These are phyloP conservation scores for Pichia terricola DNA, from an alignment of 1,139 yeast genomes.

Conservation along the genomic window DNA sequence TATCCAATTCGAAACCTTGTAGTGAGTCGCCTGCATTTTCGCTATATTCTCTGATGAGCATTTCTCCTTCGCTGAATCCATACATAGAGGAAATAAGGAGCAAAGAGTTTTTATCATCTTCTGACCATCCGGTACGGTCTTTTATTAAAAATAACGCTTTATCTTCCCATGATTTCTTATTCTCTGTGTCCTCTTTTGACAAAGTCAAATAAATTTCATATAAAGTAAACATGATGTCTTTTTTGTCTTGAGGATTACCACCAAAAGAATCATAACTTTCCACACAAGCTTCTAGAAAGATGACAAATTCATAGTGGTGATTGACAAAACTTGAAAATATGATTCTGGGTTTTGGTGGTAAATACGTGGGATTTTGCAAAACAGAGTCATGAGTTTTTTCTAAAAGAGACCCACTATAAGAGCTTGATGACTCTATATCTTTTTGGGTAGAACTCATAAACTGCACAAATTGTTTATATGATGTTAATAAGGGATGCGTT, in stretches of 20 bases:
- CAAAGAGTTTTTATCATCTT: conserved; percentile 51
- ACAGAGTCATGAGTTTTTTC: too few relatives aligned
- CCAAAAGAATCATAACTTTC: conserved; percentile 71
- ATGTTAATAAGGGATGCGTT: conserved; percentile 41
- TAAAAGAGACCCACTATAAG: too few relatives aligned
- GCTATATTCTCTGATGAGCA: conserved; percentile 23
- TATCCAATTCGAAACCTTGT: conserved; percentile 49
- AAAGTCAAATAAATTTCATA: conserved; percentile 72
- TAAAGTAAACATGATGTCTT: conserved; percentile 65
- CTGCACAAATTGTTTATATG: conserved; percentile 61
- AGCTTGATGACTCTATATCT: too few relatives aligned
- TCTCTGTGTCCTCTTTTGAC: conserved; percentile 30
- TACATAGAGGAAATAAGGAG: conserved; percentile 60
- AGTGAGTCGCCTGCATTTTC: conserved; percentile 17
- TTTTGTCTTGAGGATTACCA: conserved; percentile 59
- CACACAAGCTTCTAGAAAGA: conserved; percentile 87
- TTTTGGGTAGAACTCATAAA: conserved; percentile 33
- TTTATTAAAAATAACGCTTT: conserved; percentile 51
- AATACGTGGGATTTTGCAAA: conserved; percentile 50
- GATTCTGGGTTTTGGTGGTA: conserved; percentile 84
- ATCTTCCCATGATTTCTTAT: conserved; percentile 43
- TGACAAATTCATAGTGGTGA: conserved; percentile 81
- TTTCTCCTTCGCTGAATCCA: conserved; percentile 43
- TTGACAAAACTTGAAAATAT: conserved; percentile 80
- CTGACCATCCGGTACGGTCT: conserved; percentile 17